Base-by-base conservation (phyloP, 306 rosid species). In the Prunus kanzakura region DNA sequence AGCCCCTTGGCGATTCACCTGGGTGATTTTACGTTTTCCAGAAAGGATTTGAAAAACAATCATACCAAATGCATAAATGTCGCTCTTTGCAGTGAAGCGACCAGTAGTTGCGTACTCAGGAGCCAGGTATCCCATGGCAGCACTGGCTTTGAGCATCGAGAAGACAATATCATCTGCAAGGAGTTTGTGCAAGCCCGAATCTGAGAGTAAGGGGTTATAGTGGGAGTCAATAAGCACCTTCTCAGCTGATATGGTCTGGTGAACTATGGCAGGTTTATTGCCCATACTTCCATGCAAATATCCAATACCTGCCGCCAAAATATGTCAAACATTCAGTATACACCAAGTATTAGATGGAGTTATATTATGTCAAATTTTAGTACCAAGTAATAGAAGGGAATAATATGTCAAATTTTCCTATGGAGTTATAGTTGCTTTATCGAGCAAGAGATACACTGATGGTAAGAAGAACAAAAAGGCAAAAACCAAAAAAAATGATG, bases 101-200 rank as follows among this genome's bases (percentile, higher is more conserved):
- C 98, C 98, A 0, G 92, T 93, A 38, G 75, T 79, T 13, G 89
- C 52, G 78, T 93, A 93, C 75, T 93, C 98, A 0, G 98, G 98
- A 41, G 96, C 90, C 52, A 93, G 81, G 77, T 91, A 93, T 72
- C 98, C 98, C 92, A 81, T 86, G 68, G 96, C 98, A 43, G 98
- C 97, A 77, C 92, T 88, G 47, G 87, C 92, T 83, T 93, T 93
- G 72, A 93, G 96, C 76, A 84, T 79, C 10, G 91, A 91, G 77
- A 84, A 93, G 83, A 91, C 81, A 27, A 86, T 84, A 76, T 93
- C 98, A 46, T 91, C 96, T 61, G 89, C 97, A 45, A 93, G 97
- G 25, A 93, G 97, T 69, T 93, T 91, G 89, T 91, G 96, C 78
- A 91, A 75, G 45, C 93, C 96, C 2, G 98, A 89, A 81, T 91